Percentiles rank a stretch among this genome's conserved stretches.
phyloP scores from a whole-genome alignment of 2,329 filamentous ascomycete species.

The Epicoccum sorghinum region DNA sequence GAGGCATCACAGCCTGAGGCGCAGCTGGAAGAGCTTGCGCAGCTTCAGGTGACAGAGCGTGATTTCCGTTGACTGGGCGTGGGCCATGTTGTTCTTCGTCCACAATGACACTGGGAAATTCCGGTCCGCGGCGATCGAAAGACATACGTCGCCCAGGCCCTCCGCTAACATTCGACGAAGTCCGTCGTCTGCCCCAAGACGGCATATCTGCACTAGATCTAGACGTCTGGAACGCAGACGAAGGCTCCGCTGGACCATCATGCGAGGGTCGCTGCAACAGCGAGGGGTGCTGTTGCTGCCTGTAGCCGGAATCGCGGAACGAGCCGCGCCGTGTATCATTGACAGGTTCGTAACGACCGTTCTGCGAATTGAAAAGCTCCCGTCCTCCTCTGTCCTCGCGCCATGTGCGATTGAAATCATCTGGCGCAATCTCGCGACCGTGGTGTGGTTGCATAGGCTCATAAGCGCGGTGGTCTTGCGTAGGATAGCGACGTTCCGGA shows the following conservation, averaged over 20 bases:
- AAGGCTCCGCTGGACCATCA: constrained; percentile 77
- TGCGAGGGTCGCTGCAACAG: constrained; percentile 76
- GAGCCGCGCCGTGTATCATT: constrained; percentile 73
- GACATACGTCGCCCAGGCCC: constrained; percentile 74
- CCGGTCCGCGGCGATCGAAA: constrained; percentile 55
- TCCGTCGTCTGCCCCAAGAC: constrained; percentile 75
- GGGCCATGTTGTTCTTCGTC: constrained; percentile 39
- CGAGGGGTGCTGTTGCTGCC: constrained; percentile 70
- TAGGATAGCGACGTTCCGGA: constrained; percentile 54
- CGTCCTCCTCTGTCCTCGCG: constrained; percentile 72
- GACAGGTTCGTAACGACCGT: constrained; percentile 89
- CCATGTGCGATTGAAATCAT: constrained; percentile 90
- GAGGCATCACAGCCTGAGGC: constrained; percentile 41
- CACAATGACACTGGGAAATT: constrained; percentile 35
- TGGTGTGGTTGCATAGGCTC: constrained; percentile 61
- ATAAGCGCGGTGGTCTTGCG: constrained; percentile 62
- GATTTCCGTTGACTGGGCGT: constrained; percentile 38
- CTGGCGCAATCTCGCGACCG: constrained; percentile 86
- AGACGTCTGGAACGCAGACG: constrained; percentile 82
- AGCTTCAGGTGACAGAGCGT: constrained; percentile 38
- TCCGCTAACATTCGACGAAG: constrained; percentile 90
- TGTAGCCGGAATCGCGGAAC: constrained; percentile 69
- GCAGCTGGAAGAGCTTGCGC: constrained; percentile 43
- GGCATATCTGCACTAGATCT: constrained; percentile 68
- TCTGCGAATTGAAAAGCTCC: constrained; percentile 94